Percentiles rank a stretch among this genome's conserved stretches.
These are phyloP conservation scores for Dianthus caryophyllus DNA, from an alignment of 148 eudicot species.

Conservation along the genomic window DNA sequence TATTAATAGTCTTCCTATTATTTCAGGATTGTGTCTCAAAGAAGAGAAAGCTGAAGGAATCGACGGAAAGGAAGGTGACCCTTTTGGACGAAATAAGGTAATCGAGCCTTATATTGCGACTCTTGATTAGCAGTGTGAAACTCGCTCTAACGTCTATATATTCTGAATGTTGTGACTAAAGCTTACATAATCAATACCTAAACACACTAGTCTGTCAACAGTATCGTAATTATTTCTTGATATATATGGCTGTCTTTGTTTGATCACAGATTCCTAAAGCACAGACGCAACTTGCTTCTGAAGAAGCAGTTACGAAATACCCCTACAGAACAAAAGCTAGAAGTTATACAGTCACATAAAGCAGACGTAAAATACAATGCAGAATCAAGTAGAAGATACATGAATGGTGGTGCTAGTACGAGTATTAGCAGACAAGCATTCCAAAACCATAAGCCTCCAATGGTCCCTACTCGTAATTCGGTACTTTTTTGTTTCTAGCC, in stretches of 20 bases:
- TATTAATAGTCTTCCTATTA: not conserved
- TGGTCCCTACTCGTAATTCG: conserved; percentile 18
- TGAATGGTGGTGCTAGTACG: conserved; percentile 14
- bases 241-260: not conserved
- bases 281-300: conserved; percentile 31
- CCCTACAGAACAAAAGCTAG: conserved; percentile 17
- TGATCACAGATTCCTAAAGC: conserved; percentile 46
- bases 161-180: not conserved
- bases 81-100: conserved; percentile 50
- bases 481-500: conserved; percentile 17
- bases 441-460: conserved; percentile 10
- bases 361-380: conserved; percentile 11
- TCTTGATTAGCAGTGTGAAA: not conserved
- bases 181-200: not conserved
- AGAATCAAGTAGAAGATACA: conserved; percentile 23
- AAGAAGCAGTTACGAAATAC: conserved; percentile 19
- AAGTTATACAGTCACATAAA: conserved; percentile 16
- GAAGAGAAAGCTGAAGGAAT: conserved; percentile 46
- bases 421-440: conserved; percentile 19
- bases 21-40: conserved; percentile 43
- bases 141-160: too few species aligned
- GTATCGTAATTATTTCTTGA: not conserved
- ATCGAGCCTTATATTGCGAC: not conserved
- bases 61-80: conserved; percentile 35
- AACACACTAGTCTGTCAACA: not conserved